Conservation (phyloP, 106 monocot genomes). For the Apostasia shenzhenica region DNA sequence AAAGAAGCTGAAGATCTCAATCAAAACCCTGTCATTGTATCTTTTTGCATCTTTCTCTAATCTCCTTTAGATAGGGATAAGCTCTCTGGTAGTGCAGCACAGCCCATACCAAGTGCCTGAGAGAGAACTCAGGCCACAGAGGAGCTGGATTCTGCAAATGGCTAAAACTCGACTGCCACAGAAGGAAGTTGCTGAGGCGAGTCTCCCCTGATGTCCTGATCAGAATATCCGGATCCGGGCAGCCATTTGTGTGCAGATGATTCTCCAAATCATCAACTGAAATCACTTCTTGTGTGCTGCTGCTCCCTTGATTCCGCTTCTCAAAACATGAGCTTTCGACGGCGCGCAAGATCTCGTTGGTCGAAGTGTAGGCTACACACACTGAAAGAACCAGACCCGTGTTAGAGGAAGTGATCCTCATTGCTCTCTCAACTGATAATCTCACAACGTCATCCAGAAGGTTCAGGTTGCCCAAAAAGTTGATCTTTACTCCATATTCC, state of each 20-base stretch:
- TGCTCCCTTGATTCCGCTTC: not conserved
- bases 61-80: constrained; percentile 17
- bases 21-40: not conserved
- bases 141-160: constrained; percentile 16
- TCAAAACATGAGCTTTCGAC: constrained; percentile 15
- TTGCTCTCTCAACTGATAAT: constrained; percentile 22
- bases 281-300: not conserved
- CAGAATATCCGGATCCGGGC: constrained; percentile 41
- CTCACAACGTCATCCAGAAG: constrained; percentile 22
- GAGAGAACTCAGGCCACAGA: constrained; percentile 46
- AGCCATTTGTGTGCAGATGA: constrained; percentile 23
- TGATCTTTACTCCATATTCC: constrained; percentile 17
- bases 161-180: constrained; percentile 29
- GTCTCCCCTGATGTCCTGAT: constrained; percentile 32
- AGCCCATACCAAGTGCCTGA: constrained; percentile 37
- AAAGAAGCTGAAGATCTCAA: too few relatives aligned
- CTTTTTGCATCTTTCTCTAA: constrained; percentile 13
- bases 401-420: constrained; percentile 25
- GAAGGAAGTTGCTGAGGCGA: constrained; percentile 41
- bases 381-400: constrained; percentile 15
- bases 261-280: constrained; percentile 31
- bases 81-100: constrained; percentile 33
- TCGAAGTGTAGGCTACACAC: constrained; percentile 44
- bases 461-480: constrained; percentile 26
- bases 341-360: constrained; percentile 27